phyloP scores from a whole-genome alignment of 169 alveolate species.

The Eimeria tenella region DNA sequence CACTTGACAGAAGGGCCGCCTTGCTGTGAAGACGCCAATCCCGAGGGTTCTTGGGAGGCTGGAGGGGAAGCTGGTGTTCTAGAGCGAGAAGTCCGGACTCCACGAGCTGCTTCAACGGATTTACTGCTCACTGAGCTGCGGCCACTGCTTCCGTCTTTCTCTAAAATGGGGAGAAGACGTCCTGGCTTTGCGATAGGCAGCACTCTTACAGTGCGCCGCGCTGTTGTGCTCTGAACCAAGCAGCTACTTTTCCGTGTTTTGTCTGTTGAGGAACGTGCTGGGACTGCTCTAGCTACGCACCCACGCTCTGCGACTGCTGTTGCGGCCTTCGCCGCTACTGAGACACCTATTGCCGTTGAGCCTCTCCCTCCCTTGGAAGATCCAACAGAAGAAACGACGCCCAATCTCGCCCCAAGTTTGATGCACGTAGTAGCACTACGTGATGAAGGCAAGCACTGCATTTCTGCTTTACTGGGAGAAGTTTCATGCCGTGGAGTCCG shows the following conservation, averaged over 20 bases:
- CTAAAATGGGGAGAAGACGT: not conserved
- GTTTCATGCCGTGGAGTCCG: not conserved
- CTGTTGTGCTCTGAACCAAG: conserved; percentile 24
- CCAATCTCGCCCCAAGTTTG: too few species aligned
- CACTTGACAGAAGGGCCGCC: conserved; percentile 9
- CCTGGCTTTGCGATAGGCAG: conserved; percentile 36
- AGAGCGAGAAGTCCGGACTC: conserved; percentile 45
- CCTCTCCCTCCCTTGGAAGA: not conserved
- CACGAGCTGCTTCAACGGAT: conserved; percentile 5
- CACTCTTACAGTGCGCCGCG: conserved; percentile 7
- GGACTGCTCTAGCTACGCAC: not conserved
- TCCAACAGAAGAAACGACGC: not conserved
- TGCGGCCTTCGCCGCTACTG: conserved; percentile 5
- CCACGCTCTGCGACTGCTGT: conserved; percentile 7
- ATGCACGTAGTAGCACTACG: not conserved
- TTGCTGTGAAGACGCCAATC: conserved; percentile 21
- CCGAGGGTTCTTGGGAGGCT: conserved; percentile 7
- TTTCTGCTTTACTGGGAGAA: not conserved
- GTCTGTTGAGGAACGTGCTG: conserved; percentile 34
- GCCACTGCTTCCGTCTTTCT: not conserved
- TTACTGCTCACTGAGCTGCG: conserved; percentile 21
- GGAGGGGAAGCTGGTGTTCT: not conserved
- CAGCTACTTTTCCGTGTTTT: conserved; percentile 17
- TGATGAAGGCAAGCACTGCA: not conserved
- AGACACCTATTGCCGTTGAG: not conserved